Percentiles rank a stretch among this genome's conserved stretches.
Conservation (phyloP, 805 yeast species). For the Naumovozyma baii region DNA sequence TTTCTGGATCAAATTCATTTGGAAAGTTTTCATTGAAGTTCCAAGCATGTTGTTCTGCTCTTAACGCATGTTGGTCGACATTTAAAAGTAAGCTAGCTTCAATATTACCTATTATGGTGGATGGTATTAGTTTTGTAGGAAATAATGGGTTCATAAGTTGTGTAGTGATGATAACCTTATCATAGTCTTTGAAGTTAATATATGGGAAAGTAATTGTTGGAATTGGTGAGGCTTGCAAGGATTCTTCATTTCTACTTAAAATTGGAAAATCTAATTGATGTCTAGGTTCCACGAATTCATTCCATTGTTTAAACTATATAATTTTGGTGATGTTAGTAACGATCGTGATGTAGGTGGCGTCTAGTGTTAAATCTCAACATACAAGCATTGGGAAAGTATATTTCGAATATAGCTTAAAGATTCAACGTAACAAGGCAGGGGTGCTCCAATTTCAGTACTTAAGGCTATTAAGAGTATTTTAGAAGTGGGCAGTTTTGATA, state of each 20-base stretch:
- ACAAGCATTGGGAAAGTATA: no score
- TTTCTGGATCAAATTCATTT: slow-evolving; percentile 16
- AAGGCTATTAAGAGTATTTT: no score
- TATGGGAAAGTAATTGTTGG: slow-evolving; percentile 26
- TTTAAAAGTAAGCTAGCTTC: slow-evolving; percentile 6
- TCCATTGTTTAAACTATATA: slow-evolving; percentile 41
- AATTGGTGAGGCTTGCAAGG: slow-evolving; percentile 19
- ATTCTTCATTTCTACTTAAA: slow-evolving; percentile 15
- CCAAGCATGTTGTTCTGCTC: slow-evolving; percentile 11
- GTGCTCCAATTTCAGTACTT: no score
- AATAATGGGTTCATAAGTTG: slow-evolving; percentile 24
- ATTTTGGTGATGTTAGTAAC: no score
- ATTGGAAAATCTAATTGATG: slow-evolving; percentile 34
- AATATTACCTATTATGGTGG: slow-evolving; percentile 12
- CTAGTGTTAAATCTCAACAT: background rate
- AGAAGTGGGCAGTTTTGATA: no score
- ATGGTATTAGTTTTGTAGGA: slow-evolving; percentile 11
- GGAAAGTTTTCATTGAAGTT: slow-evolving; percentile 23
- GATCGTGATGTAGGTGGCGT: background rate
- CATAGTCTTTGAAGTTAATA: slow-evolving; percentile 9
- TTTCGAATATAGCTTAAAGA: no score
- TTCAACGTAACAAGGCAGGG: no score
- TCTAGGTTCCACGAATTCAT: slow-evolving; percentile 38
- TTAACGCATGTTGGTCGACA: background rate
- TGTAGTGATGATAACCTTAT: slow-evolving; percentile 17